These are phyloP conservation scores for Glycine tomentella DNA, from an alignment of 306 rosid species.

Conservation along the genomic window DNA sequence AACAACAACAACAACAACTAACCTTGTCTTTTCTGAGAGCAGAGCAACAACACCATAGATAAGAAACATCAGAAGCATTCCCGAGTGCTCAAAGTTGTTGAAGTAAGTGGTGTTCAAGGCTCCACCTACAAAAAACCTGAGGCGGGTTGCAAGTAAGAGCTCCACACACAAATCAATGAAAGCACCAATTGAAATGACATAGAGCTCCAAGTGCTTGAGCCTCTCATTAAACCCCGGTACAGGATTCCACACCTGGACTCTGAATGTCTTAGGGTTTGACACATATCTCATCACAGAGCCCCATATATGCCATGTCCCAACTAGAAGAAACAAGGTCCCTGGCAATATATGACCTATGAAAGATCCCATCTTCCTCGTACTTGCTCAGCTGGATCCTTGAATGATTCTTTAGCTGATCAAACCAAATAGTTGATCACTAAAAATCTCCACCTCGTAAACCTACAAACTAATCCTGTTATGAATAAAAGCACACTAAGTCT, in stretches of 20 bases:
- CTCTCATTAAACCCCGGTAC: slow-evolving; percentile 74
- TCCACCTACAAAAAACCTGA: slow-evolving; percentile 68
- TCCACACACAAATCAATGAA: slow-evolving; percentile 86
- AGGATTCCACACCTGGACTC: slow-evolving; percentile 76
- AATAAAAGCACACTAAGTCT: slow-evolving; percentile 9
- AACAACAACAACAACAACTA: slow-evolving; percentile 22
- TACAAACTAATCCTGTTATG: slow-evolving; percentile 24
- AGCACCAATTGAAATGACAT: slow-evolving; percentile 71
- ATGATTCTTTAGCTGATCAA: slow-evolving; percentile 21
- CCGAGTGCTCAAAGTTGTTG: slow-evolving; percentile 89
- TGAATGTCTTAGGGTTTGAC: slow-evolving; percentile 62
- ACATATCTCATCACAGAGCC: slow-evolving; percentile 63
- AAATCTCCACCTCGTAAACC: slow-evolving; percentile 15
- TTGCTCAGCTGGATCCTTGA: slow-evolving; percentile 14
- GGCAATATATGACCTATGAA: slow-evolving; percentile 84
- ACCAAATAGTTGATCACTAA: slow-evolving; percentile 18
- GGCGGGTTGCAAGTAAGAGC: slow-evolving; percentile 78
- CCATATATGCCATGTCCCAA: slow-evolving; percentile 92
- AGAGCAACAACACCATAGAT: slow-evolving; percentile 67
- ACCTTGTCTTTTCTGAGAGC: slow-evolving; percentile 78
- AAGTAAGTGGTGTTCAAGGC: slow-evolving; percentile 74
- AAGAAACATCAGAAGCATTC: slow-evolving; percentile 90
- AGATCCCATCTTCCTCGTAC: slow-evolving; percentile 72
- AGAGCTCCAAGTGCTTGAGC: slow-evolving; percentile 76
- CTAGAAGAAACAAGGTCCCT: slow-evolving; percentile 78